Evolutionary conservation across 2,329 filamentous ascomycete genomes (phyloP), one percentile per base, ranked within the genome.

Genomic region (Cercospora sp.): DNA sequence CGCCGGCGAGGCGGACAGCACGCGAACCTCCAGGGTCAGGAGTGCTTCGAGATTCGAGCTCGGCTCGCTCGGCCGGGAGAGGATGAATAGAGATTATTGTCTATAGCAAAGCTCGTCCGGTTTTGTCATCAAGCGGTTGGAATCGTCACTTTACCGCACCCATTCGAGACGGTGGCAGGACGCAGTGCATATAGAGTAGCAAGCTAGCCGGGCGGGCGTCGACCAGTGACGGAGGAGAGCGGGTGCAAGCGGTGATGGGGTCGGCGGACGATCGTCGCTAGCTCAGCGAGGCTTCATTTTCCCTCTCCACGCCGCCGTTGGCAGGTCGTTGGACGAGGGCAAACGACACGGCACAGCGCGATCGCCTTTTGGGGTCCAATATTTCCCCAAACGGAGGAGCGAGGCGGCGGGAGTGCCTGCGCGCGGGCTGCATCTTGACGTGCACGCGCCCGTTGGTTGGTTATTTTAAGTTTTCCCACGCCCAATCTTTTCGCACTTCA

Each of bases 211-310:
- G 55, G 40, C 16, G 59, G 18, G 26, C 24, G 26, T 43, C 45
- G 61, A 62, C 66, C 68, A 67, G 66, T 65, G 61, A 62, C 34
- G 49, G 26, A 40, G 51, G 64, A 32, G 49, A 49, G 28, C 34
- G 24, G 59, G 49, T 49, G n/a, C 45, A 64, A 59, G 66, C 63
- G 61, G 69, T 65, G 66, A 70, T 71, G 66, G 66, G 57, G 66
- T 63, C 53, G 51, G 21, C 24, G 72, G 43, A 45, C 32, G 68
- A 70, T 70, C 61, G 64, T 60, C 40, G 60, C 60, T 62, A 62
- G 60, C 13, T 43, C 40, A 32, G 32, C 34, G 28, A 37, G 18
- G 18, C 18, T 53, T 21, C 18, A 53, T 58, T 28, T 58, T 26
- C 55, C 37, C 37, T 40, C 37, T 40, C 37, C 37, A 40, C 37